phyloP scores from a whole-genome alignment of 2,329 filamentous ascomycete genomes.

The Trichoderma sp. region DNA sequence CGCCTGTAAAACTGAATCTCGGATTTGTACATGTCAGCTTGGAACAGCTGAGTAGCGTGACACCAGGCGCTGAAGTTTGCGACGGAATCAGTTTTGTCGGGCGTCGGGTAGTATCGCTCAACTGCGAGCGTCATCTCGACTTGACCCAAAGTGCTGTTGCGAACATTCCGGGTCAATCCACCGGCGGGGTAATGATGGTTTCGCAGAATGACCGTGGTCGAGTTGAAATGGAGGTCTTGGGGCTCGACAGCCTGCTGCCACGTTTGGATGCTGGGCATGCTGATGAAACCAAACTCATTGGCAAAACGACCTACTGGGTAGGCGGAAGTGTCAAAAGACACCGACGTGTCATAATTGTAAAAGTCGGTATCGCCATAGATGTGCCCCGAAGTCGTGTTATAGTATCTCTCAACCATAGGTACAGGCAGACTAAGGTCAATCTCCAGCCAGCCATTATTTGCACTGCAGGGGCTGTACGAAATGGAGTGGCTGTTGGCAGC shows the following conservation, averaged over 20 bases:
- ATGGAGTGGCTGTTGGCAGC: slow-evolving; percentile 63
- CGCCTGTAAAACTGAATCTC: slow-evolving; percentile 66
- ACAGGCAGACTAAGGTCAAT: slow-evolving; percentile 56
- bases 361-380: slow-evolving; percentile 65
- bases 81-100: slow-evolving; percentile 54
- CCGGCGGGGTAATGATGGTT: slow-evolving; percentile 58
- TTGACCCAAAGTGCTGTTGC: slow-evolving; percentile 44
- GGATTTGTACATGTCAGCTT: slow-evolving; percentile 63
- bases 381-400: slow-evolving; percentile 53
- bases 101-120: slow-evolving; percentile 59
- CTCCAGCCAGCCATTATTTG: slow-evolving; percentile 57
- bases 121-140: slow-evolving; percentile 63
- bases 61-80: slow-evolving; percentile 67
- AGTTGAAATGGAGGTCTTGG: slow-evolving; percentile 61
- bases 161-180: slow-evolving; percentile 28
- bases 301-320: slow-evolving; percentile 64
- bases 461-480: slow-evolving; percentile 63
- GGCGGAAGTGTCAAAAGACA: slow-evolving; percentile 57
- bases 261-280: slow-evolving; percentile 62
- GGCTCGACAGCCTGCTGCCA: slow-evolving; percentile 59
- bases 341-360: slow-evolving; percentile 60
- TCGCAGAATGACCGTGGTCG: slow-evolving; percentile 55
- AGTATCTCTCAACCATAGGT: slow-evolving; percentile 60
- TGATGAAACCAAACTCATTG: slow-evolving; percentile 67
- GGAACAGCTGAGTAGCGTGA: slow-evolving; percentile 65